A percentile compares a stretch with the other conserved stretches of the same genome.
phyloP scores from a whole-genome alignment of 345 rosid species.

The Brassica rapa region DNA sequence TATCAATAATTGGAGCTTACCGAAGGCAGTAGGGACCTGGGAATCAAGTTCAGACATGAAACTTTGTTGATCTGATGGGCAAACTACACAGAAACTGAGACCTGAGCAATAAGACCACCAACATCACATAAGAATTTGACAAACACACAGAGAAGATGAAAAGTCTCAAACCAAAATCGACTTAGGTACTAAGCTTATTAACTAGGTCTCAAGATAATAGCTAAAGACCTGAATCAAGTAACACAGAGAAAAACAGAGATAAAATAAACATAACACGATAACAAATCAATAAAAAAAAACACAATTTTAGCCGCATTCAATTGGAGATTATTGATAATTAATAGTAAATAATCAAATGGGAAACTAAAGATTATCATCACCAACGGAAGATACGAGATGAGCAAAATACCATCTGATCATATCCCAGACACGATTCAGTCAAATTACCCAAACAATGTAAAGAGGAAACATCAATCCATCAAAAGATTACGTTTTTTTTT shows the following conservation, averaged over 20 bases:
- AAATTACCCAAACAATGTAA: background rate
- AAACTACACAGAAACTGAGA: constrained; percentile 30
- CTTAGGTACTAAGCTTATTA: background rate
- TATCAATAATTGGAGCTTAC: constrained; percentile 30
- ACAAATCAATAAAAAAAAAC: background rate
- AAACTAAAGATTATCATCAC: background rate
- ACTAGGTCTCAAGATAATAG: background rate
- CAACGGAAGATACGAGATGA: too few species aligned
- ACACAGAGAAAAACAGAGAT: background rate
- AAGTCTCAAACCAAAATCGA: background rate
- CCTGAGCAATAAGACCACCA: constrained; percentile 18
- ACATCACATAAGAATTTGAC: background rate
- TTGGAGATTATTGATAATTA: background rate
- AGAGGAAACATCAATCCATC: constrained; percentile 21
- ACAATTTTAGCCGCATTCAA: background rate
- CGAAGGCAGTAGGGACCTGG: constrained; percentile 57
- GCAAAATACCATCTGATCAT: background rate
- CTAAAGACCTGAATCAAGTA: background rate
- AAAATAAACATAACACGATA: background rate
- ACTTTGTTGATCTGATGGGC: constrained; percentile 40
- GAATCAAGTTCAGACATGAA: constrained; percentile 70
- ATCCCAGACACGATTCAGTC: constrained; percentile 7
- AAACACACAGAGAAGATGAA: background rate
- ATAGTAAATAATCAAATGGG: background rate
- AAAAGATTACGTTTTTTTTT: background rate